A percentile compares a stretch with the other conserved stretches of the same genome.
These are phyloP conservation scores for Candida silvicultrix DNA, from an alignment of 805 yeast species.

Conservation along the genomic window DNA sequence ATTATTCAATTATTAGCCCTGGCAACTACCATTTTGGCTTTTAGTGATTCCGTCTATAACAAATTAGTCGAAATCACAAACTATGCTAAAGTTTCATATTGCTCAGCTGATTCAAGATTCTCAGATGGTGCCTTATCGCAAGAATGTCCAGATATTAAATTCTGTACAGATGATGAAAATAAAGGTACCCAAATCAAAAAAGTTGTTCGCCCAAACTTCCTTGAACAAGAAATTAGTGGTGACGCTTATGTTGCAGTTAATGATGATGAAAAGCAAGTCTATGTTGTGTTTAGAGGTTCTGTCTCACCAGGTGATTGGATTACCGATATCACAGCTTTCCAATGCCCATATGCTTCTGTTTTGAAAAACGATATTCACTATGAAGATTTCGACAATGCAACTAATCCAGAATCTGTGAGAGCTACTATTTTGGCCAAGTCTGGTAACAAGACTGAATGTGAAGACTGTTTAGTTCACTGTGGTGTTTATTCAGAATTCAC, in stretches of 20 bases:
- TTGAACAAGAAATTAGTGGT: conserved; percentile 37
- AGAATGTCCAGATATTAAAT: conserved; percentile 10
- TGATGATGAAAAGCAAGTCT: conserved; percentile 33
- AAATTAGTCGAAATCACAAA: conserved; percentile 7
- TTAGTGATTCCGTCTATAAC: conserved; percentile 6
- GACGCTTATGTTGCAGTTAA: conserved; percentile 52
- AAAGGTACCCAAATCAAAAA: conserved; percentile 1
- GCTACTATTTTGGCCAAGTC: neutral
- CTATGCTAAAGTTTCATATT: conserved; percentile 17
- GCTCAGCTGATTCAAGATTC: conserved; percentile 6
- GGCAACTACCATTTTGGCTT: neutral
- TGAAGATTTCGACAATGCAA: neutral
- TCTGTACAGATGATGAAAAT: conserved; percentile 6
- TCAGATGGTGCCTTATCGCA: conserved; percentile 5
- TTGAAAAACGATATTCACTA: conserved; percentile 13
- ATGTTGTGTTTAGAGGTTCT: conserved; percentile 59
- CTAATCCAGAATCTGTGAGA: neutral
- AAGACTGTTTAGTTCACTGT: conserved; percentile 51
- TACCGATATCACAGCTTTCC: conserved; percentile 45
- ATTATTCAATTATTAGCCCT: neutral
- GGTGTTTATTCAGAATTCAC: conserved; percentile 53
- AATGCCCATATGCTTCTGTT: conserved; percentile 42
- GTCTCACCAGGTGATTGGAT: conserved; percentile 57
- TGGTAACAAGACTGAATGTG: conserved; percentile 27
- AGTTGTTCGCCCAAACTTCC: conserved; percentile 8